Evolutionary conservation across 208 protist genomes (phyloP).

Genomic region (Trypanosomatidae sp.): DNA sequence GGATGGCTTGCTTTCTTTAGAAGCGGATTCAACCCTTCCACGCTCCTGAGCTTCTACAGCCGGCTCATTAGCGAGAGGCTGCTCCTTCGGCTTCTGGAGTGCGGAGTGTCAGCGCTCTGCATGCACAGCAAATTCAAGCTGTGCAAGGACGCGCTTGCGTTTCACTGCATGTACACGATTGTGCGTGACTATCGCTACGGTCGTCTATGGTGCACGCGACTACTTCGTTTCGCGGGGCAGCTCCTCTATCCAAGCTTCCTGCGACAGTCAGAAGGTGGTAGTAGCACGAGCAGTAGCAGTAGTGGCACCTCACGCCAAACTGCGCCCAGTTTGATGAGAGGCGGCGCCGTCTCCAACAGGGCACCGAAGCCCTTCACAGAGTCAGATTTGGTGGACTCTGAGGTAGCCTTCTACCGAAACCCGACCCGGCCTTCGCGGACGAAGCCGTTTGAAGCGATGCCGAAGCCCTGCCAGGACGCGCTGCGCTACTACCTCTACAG

Average conservation of each 20-base stretch:
- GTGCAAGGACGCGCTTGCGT: conserved; percentile 51
- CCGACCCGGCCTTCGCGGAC: conserved; percentile 18
- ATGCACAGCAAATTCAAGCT: conserved; percentile 26
- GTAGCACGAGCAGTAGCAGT: background rate
- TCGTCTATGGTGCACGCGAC: conserved; percentile 48
- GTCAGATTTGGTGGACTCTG: background rate
- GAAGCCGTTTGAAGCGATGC: conserved; percentile 30
- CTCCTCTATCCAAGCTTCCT: conserved; percentile 39
- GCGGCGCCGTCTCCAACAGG: background rate
- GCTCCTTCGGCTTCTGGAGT: conserved; percentile 55
- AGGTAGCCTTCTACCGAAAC: conserved; percentile 12
- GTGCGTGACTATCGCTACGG: conserved; percentile 67
- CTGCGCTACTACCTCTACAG: conserved; percentile 49
- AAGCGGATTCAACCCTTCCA: conserved; percentile 23
- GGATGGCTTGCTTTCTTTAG: conserved; percentile 24
- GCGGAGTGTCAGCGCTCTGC: conserved; percentile 38
- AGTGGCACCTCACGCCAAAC: background rate
- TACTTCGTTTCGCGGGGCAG: conserved; percentile 22
- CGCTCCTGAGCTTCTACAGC: conserved; percentile 28
- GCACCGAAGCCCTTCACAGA: background rate
- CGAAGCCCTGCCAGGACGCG: conserved; percentile 31
- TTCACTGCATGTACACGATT: conserved; percentile 49
- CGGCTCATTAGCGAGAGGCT: conserved; percentile 37
- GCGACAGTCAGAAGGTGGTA: conserved; percentile 8
- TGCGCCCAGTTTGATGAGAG: background rate